Conservation (phyloP, 345 rosid genomes). For the Brassica juncea region DNA sequence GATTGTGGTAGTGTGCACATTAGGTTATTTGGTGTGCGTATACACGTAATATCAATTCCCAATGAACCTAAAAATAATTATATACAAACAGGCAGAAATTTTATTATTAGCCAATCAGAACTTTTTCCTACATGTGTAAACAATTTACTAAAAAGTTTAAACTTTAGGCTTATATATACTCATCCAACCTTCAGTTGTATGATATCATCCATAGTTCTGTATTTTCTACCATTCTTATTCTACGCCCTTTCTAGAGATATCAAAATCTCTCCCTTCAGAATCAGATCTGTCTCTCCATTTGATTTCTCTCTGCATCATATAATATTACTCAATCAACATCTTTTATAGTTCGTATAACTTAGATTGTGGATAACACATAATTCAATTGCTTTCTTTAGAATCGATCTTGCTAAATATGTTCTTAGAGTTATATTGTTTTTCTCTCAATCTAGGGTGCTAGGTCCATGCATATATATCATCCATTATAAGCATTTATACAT, state of each 20-base stretch:
- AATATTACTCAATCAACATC: background rate
- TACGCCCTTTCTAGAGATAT: background rate
- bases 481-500: background rate
- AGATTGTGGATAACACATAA: background rate
- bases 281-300: background rate
- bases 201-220: background rate
- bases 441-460: background rate
- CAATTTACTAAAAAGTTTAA: background rate
- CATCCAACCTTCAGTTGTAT: background rate
- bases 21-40: too few relatives aligned
- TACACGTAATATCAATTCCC: too few relatives aligned
- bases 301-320: conserved; percentile 3
- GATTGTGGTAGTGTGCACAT: too few relatives aligned
- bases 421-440: background rate
- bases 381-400: background rate
- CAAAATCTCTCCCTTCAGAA: background rate
- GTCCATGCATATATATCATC: background rate
- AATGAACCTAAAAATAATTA: background rate
- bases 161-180: background rate
- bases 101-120: background rate
- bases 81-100: background rate
- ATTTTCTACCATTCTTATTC: background rate
- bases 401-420: background rate
- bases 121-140: background rate
- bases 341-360: background rate